A percentile compares a stretch with the other conserved stretches of the same genome.
phyloP scores from a whole-genome alignment of 192 early-diverging fungal genomes.

The Entomortierella parvispora region DNA sequence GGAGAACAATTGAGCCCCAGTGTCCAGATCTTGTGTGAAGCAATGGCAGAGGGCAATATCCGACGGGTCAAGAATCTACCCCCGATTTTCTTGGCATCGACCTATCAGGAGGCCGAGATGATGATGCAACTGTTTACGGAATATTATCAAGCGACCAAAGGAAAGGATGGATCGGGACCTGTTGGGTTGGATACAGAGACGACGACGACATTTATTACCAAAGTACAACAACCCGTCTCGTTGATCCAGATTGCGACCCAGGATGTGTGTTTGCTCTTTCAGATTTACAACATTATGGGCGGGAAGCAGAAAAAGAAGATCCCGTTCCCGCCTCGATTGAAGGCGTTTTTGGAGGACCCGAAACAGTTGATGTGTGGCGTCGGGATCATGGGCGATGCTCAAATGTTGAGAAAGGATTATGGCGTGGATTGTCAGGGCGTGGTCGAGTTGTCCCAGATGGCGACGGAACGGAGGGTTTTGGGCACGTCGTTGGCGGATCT shows the following conservation, averaged over 20 bases:
- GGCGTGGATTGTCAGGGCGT: conserved; percentile 29
- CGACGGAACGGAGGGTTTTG: conserved; percentile 15
- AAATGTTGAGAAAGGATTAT: conserved; percentile 23
- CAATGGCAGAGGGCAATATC: conserved; percentile 30
- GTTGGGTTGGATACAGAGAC: conserved; percentile 60
- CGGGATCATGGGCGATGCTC: conserved; percentile 28
- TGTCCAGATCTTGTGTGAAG: conserved; percentile 35
- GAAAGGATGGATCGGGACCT: conserved; percentile 20
- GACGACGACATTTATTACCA: conserved; percentile 19
- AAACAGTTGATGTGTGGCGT: conserved; percentile 45
- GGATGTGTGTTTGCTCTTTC: conserved; percentile 56
- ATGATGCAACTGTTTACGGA: conserved; percentile 39
- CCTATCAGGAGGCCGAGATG: conserved; percentile 19
- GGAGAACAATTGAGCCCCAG: too few species aligned
- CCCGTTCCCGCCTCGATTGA: conserved; percentile 44
- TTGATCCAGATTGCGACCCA: conserved; percentile 54
- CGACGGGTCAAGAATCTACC: conserved; percentile 7
- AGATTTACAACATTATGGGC: conserved; percentile 45
- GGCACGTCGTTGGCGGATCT: conserved; percentile 42
- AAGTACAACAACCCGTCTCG: conserved; percentile 22
- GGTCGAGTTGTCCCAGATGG: conserved; percentile 46
- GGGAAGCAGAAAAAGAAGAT: neutral
- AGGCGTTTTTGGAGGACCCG: conserved; percentile 39
- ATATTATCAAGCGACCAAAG: conserved; percentile 10
- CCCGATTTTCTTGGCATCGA: conserved; percentile 30